Base-by-base conservation (phyloP, 805 yeast genomes). In the Kodamaea kaohsiungensis region DNA sequence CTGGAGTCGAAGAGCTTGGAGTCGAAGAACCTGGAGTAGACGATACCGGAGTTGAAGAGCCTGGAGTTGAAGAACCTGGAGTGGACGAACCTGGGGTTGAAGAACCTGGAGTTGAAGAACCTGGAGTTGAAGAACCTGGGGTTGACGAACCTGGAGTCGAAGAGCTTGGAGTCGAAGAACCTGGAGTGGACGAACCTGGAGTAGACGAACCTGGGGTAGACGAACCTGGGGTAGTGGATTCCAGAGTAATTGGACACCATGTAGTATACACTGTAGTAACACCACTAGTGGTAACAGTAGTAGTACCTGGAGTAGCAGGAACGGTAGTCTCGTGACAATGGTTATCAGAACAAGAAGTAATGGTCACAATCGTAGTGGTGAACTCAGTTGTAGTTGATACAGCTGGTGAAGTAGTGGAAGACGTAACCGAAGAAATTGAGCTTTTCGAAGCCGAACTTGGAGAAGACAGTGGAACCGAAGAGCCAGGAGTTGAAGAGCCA, bases 261-360 rank as follows among this genome's bases (percentile, higher is more conserved):
- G 80, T 74, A 53, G 81, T 72, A 66, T 70, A 79, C 35, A 70
- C 66, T 19, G 78, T 73, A 49, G 57, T 66, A 18, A 64, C 64
- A 25, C 73, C 79, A 52, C 67, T 59, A 19, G 68, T 65, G 40
- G 73, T 67, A 39, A 69, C 58, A 43, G 78, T 73, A 52, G 69
- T 57, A 13, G 67, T 43, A 46, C 48, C 58, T 10, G 42, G 16
- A 46, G 58, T 53, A 10, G 53, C 55, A 18, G 68, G 62, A 27
- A 55, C 63, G 15, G 59, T 46, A 45, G 62, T 53, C 30, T 53
- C 65, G 22, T 56, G 42, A 57, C 75, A 70, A 54, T 59, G 60
- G 62, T 66, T 50, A 51, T 72, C 70, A 22, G 68, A 53, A 61
- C 79, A 75, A n/a, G 74, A 67, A 52, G 78, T 73, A 59, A 73